phyloP scores from a whole-genome alignment of 441 rosid genomes.

The Populus hybrid region DNA sequence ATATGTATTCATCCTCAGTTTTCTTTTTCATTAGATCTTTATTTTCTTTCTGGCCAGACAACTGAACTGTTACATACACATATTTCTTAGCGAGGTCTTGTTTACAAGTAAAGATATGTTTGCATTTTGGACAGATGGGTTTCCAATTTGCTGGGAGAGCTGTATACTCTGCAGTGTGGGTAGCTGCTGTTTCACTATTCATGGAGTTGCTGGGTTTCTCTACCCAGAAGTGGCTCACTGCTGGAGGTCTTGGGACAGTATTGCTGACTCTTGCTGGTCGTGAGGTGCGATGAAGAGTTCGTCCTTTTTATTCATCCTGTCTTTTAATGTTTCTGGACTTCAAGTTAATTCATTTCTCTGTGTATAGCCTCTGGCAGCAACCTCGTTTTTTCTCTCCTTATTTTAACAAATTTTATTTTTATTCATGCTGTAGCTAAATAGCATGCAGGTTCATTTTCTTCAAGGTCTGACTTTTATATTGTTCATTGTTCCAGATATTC shows the following conservation, averaged over 20 bases:
- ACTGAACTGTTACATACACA: background rate
- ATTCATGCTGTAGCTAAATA: background rate
- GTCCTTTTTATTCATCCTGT: background rate
- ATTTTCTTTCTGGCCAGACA: conserved; percentile 3
- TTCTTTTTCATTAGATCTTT: background rate
- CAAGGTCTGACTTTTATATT: conserved; percentile 13
- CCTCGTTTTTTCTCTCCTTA: background rate
- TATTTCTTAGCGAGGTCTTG: background rate
- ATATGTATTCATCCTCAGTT: background rate
- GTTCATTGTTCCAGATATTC: conserved; percentile 59
- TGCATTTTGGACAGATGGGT: conserved; percentile 64
- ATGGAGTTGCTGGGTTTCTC: conserved; percentile 96
- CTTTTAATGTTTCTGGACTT: background rate
- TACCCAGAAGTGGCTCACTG: conserved; percentile 93
- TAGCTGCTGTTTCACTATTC: conserved; percentile 81
- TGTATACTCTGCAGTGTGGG: conserved; percentile 84
- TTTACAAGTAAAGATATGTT: background rate
- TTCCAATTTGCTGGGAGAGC: conserved; percentile 92
- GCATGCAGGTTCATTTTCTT: background rate
- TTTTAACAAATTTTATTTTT: background rate
- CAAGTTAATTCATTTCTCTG: background rate
- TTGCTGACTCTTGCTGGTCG: conserved; percentile 97
- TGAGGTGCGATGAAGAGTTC: conserved; percentile 45
- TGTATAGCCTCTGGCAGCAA: background rate
- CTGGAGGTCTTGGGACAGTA: conserved; percentile 98